Evolutionary conservation across 306 rosid species (phyloP), one percentile per base, ranked within the genome.

Genomic region (Sechiopsis laciniata): DNA sequence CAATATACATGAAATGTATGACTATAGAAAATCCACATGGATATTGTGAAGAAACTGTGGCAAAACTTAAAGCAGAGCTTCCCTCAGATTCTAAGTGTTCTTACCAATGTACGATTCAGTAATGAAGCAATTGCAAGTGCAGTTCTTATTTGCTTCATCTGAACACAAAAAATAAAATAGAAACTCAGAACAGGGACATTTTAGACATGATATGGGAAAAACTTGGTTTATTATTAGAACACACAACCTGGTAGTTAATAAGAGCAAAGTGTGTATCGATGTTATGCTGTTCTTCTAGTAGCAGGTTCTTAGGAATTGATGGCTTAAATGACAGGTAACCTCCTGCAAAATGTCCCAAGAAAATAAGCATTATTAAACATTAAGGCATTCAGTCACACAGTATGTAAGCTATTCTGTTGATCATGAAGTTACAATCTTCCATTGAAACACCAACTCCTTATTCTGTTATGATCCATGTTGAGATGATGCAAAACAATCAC

Each of bases 41-140:
- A 37, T 37, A 8, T 37, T 61, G 46, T 29, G 53, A 67, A 19
- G 16, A 45, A 20, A 67, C 35, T 42, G 5, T 6, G 50, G 45
- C 45, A 7, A 21, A 19, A 46, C 13, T 20, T 10, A 8, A 6
- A 68, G 32, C n/a, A 17, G 48, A 13, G 1, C 9, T 20, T 20
- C 17, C 20, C 40, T 17, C 50, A 5, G 24, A 60, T 73, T 51
- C 59, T 32, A 78, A 52, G 72, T 57, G 63, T 60, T 77, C 97
- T 91, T 83, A 94, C 99, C 95, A 94, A 86, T 7, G 92, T 91
- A 66, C 99, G 90, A 74, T 91, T 89, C 82, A 94, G 80, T 77
- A 94, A 76, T 48, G 89, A 89, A 80, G 99, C 96, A 86, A 94
- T 82, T 13, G 95, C 95, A 75, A 91, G 96, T 26, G 99, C 97